A percentile compares a stretch with the other conserved stretches of the same genome.
Conservation (phyloP, 768 basidiomycete genomes). For the Termitomyces titanicus region DNA sequence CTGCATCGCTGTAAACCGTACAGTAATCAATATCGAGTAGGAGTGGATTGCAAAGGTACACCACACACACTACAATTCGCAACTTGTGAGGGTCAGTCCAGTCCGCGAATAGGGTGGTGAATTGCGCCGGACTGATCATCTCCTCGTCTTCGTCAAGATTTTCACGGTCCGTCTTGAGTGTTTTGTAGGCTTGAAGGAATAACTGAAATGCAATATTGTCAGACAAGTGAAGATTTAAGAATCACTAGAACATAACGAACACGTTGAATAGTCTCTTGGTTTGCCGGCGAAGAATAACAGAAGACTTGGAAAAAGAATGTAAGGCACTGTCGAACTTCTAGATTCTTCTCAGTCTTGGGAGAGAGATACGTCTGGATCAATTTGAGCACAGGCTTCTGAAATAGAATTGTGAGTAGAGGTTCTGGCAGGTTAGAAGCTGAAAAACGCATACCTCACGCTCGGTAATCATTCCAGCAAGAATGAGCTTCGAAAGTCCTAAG, state of each 20-base stretch:
- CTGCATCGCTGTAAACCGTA: conserved; percentile 14
- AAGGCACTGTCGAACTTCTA: conserved; percentile 81
- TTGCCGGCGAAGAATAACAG: conserved; percentile 71
- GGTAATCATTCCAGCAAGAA: conserved; percentile 70
- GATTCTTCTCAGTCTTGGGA: conserved; percentile 76
- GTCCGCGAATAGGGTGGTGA: conserved; percentile 62
- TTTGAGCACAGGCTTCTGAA: conserved; percentile 35
- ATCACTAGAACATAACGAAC: conserved; percentile 31
- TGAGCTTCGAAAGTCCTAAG: conserved; percentile 82
- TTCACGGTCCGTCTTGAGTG: conserved; percentile 44
- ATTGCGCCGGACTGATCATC: conserved; percentile 53
- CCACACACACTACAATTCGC: conserved; percentile 28
- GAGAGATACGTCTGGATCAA: conserved; percentile 63
- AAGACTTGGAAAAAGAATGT: conserved; percentile 85
- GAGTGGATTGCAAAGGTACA: background rate
- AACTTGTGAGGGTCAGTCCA: conserved; percentile 73
- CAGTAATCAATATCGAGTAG: background rate
- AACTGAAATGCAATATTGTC: conserved; percentile 35
- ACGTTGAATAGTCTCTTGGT: conserved; percentile 72
- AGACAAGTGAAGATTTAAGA: background rate
- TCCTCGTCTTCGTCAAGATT: conserved; percentile 56
- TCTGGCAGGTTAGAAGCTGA: background rate
- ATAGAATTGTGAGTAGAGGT: conserved; percentile 32
- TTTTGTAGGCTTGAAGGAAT: conserved; percentile 47
- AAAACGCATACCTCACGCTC: conserved; percentile 57